Conservation (phyloP, 768 basidiomycete genomes). For the Tremella mesenterica region DNA sequence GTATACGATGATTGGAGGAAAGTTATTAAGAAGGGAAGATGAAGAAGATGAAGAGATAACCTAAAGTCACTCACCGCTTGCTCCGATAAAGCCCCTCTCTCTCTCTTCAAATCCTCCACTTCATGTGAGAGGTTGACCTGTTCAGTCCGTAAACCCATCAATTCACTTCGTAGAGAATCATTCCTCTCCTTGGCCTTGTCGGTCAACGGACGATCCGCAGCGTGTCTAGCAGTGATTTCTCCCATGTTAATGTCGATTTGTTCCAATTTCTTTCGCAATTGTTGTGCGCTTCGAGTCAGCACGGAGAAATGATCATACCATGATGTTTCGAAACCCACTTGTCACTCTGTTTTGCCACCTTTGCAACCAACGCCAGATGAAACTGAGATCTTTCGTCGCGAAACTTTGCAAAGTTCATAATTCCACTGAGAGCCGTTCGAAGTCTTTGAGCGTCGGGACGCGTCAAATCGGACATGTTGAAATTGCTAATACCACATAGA, state of each 20-base stretch:
- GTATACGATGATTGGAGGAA: neutral
- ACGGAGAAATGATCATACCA: neutral
- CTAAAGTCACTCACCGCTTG: slow-evolving; percentile 51
- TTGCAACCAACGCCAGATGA: slow-evolving; percentile 50
- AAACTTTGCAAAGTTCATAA: slow-evolving; percentile 91
- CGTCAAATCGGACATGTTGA: slow-evolving; percentile 64
- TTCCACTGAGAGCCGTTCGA: slow-evolving; percentile 65
- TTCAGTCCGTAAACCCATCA: slow-evolving; percentile 65
- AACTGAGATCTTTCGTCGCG: slow-evolving; percentile 32
- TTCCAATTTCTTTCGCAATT: slow-evolving; percentile 21
- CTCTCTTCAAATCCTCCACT: slow-evolving; percentile 62
- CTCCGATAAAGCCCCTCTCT: slow-evolving; percentile 57
- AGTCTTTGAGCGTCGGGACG: slow-evolving; percentile 69
- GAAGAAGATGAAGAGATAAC: neutral
- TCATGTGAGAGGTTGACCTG: slow-evolving; percentile 50
- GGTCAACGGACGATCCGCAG: slow-evolving; percentile 50
- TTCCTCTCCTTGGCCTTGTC: slow-evolving; percentile 57
- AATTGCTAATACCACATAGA: slow-evolving; percentile 47
- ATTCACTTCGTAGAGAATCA: slow-evolving; percentile 60
- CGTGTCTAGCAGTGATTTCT: slow-evolving; percentile 53
- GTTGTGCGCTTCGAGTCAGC: slow-evolving; percentile 6
- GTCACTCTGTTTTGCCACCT: slow-evolving; percentile 22
- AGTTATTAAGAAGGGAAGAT: too few species aligned
- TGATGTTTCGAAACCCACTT: slow-evolving; percentile 13
- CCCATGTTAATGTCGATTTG: slow-evolving; percentile 27